A percentile compares a stretch with the other conserved stretches of the same genome.
Evolutionary conservation across 2,329 filamentous ascomycete genomes (phyloP).

Genomic region (Fusarium sp.): DNA sequence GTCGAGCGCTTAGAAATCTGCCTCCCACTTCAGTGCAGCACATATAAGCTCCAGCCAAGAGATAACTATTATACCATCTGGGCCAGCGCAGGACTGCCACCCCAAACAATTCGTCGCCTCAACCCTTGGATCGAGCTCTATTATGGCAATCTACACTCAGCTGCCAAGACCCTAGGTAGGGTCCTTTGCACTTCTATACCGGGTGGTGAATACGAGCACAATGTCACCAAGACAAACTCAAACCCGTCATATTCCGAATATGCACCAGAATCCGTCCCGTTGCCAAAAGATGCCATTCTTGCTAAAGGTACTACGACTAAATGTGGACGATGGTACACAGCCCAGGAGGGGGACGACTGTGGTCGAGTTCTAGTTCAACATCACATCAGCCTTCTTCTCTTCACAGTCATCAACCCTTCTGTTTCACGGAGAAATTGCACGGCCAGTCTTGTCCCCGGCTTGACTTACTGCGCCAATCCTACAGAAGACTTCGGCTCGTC

Average conservation of each 20-base stretch:
- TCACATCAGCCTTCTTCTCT: slow-evolving; percentile 14
- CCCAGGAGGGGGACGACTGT: slow-evolving; percentile 3
- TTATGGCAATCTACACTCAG: not conserved
- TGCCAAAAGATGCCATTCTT: not conserved
- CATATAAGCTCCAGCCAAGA: not conserved
- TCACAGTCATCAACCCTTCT: slow-evolving; percentile 11
- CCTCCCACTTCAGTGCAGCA: slow-evolving; percentile 25
- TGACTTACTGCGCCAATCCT: slow-evolving; percentile 13
- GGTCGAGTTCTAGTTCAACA: slow-evolving; percentile 9
- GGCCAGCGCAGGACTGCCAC: not conserved
- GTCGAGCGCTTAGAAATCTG: not conserved
- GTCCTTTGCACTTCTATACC: slow-evolving; percentile 2
- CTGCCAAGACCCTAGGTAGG: not conserved
- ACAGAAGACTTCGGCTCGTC: slow-evolving; percentile 3
- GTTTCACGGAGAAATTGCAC: slow-evolving; percentile 10
- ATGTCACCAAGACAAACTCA: not conserved
- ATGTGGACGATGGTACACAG: slow-evolving; percentile 1
- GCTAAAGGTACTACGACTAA: not conserved
- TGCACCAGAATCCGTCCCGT: not conserved
- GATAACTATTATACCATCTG: not conserved
- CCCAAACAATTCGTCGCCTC: not conserved
- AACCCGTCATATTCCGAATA: not conserved
- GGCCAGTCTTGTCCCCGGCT: slow-evolving; percentile 6
- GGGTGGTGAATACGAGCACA: not conserved
- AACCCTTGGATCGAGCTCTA: slow-evolving; percentile 1